These are phyloP conservation scores for Aethionema arabicum DNA, from an alignment of 345 rosid species.

Conservation along the genomic window DNA sequence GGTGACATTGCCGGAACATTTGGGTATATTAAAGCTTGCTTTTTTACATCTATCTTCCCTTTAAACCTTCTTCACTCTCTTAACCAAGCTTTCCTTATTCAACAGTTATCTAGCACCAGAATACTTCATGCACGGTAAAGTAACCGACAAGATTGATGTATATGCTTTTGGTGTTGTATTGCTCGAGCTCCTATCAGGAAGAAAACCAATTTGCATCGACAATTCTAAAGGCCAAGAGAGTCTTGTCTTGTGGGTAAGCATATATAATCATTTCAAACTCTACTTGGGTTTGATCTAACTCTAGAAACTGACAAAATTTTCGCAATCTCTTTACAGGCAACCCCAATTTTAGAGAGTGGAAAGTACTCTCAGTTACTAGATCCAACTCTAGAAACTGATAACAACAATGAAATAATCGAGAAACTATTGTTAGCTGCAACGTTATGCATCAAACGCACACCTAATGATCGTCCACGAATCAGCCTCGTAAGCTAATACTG, in stretches of 20 bases:
- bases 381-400: conserved; percentile 49
- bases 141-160: conserved; percentile 90
- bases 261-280: background rate
- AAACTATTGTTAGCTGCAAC: conserved; percentile 83
- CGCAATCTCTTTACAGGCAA: conserved; percentile 54
- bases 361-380: conserved; percentile 68
- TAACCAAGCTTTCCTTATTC: conserved; percentile 19
- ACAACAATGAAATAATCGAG: conserved; percentile 49
- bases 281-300: background rate
- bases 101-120: conserved; percentile 98
- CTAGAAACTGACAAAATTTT: conserved; percentile 17
- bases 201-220: conserved; percentile 69
- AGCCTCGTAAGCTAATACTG: conserved; percentile 46
- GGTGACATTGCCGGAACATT: conserved; percentile 88
- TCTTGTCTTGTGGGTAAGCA: conserved; percentile 94
- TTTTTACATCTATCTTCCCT: conserved; percentile 4
- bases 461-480: conserved; percentile 65
- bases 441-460: conserved; percentile 66
- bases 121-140: conserved; percentile 89
- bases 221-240: conserved; percentile 73
- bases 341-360: conserved; percentile 68
- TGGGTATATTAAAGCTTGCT: conserved; percentile 53
- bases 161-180: conserved; percentile 94
- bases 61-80: conserved; percentile 7
- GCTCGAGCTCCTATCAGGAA: conserved; percentile 89